Base-by-base conservation (phyloP, 805 yeast genomes). In the Isabelozyma gotoi region DNA sequence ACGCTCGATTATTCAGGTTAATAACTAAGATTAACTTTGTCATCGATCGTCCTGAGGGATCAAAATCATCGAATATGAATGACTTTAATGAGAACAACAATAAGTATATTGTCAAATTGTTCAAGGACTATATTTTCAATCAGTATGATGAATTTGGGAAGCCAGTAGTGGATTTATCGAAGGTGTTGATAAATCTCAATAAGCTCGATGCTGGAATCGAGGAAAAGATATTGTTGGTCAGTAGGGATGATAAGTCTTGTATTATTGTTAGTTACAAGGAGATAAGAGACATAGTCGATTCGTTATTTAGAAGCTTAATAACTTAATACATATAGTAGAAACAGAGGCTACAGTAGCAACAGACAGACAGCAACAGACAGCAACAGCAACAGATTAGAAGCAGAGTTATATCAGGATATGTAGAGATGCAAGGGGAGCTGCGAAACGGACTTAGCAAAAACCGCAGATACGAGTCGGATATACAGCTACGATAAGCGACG, bases 141-240 rank as follows among this genome's bases (percentile, higher is more conserved):
- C 96, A 88, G 59, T 77, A 75, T 32, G 90, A 88, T 60, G 91
- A 85, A 41, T 63, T 64, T 18, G 96, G 96, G 11, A 76, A 77
- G 53, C 90, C 96, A 2, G 78, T 82, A 2, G 68, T 89, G 44
- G 97, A 94, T 63, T 71, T 94, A 53, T 83, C 90, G 0, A 89
- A 89, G 60, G 91, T 90, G 5, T 68, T 94, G 47, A 72, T 80
- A 39, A 80, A 85, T 54, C 69, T 94, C 56, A 92, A 92, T 66
- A 94, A 92, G 64, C 71, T 94, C 50, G 99, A 94, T 59, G 95
- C 92, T 5, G 98, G 97, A 1, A 76, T 85, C 27, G 90, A 88
- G 40, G 99, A 94, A 64, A 82, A 80, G 51, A 65, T 94, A 12
- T 68, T 91, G 60, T 74, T 94, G 41, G 88, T 89, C 1, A 84